Evolutionary conservation across 768 basidiomycete species (phyloP), one percentile per base, ranked within the genome.

Genomic region (Russula abietina): DNA sequence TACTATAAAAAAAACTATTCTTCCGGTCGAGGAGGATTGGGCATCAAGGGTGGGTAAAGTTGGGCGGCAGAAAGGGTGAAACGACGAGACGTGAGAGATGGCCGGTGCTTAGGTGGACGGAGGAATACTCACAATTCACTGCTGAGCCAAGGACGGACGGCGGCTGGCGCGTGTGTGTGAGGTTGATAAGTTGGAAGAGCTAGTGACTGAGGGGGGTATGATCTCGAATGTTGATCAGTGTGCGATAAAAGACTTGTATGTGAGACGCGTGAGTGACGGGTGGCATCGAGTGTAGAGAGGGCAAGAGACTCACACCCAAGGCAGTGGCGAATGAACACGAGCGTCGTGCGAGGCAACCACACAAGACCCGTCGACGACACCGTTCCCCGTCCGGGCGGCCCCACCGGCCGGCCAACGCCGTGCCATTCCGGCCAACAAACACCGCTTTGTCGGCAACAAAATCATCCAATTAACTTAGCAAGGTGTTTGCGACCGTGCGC

Each of bases 301-400:
- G 57, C 5, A 50, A 32, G 8, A 30, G 5, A 39, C 38, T 17
- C 22, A 46, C n/a, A 59, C 62, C 43, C 36, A 57, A 59, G 50
- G 51, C 32, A 52, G 56, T 54, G 50, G 56, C 57, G 43, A 63
- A 53, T 59, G 62, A 64, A 64, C 63, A 60, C 63, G 62, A 64
- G 58, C 61, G 60, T 66, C 67, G 67, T 59, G 65, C 65, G 57
- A 65, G 67, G 65, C 61, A 67, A 67, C 66, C 57, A 59, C 22
- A 22, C 50, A 56, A 26, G 32, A 53, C 43, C 43, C 36, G 50
- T 53, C 53, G 53, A 55, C 62, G 57, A 65, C 65, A 50, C 41
- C 58, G 52, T 30, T 60, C 56, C 36, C 41, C 57, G 24, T 43
- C 33, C 62, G 57, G 61, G 50, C 65, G 62, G 56, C 41, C 38